Percentiles rank a stretch among this genome's conserved stretches.
phyloP scores from a whole-genome alignment of 1,284 basidiomycete genomes.

The Rhodotorula sp. region DNA sequence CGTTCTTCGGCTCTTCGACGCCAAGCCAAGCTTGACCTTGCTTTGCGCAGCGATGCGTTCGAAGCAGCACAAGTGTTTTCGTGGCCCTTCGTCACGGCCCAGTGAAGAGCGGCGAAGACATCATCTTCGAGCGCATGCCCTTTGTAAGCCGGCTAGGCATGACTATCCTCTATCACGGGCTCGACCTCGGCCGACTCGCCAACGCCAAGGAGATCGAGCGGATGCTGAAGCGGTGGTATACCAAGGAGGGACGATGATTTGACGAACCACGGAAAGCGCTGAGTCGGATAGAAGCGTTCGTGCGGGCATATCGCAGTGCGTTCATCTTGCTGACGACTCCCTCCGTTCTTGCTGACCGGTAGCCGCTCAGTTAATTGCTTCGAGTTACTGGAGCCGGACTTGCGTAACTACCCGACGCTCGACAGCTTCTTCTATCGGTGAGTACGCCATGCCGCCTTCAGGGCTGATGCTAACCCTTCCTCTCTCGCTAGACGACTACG shows the following conservation, averaged over 20 bases:
- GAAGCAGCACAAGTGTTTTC: slow-evolving; percentile 7
- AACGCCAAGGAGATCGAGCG: slow-evolving; percentile 6
- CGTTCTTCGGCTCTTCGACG: neutral
- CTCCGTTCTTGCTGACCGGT: neutral
- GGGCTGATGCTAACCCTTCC: slow-evolving; percentile 48
- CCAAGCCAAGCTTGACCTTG: too few species aligned
- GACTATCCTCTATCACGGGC: slow-evolving; percentile 26
- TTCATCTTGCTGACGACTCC: too few species aligned
- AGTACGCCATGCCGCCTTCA: slow-evolving; percentile 46
- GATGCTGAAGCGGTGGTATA: slow-evolving; percentile 8
- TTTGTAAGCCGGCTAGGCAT: slow-evolving; percentile 65
- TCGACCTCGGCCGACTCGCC: neutral
- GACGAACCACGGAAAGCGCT: slow-evolving; percentile 47
- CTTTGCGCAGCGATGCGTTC: neutral
- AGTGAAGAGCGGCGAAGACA: neutral
- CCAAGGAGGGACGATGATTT: slow-evolving; percentile 47
- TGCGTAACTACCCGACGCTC: slow-evolving; percentile 55
- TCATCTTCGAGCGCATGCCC: slow-evolving; percentile 68
- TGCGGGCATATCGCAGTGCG: slow-evolving; percentile 61
- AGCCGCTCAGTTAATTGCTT: neutral
- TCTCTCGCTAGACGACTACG: slow-evolving; percentile 86
- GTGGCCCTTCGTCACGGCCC: slow-evolving; percentile 4
- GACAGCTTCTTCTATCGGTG: slow-evolving; percentile 75
- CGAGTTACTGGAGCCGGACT: neutral
- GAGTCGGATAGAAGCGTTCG: slow-evolving; percentile 64